A percentile compares a stretch with the other conserved stretches of the same genome.
These are phyloP conservation scores for Aureobasidium sp. DNA, from an alignment of 2,329 filamentous ascomycete species.

Conservation along the genomic window DNA sequence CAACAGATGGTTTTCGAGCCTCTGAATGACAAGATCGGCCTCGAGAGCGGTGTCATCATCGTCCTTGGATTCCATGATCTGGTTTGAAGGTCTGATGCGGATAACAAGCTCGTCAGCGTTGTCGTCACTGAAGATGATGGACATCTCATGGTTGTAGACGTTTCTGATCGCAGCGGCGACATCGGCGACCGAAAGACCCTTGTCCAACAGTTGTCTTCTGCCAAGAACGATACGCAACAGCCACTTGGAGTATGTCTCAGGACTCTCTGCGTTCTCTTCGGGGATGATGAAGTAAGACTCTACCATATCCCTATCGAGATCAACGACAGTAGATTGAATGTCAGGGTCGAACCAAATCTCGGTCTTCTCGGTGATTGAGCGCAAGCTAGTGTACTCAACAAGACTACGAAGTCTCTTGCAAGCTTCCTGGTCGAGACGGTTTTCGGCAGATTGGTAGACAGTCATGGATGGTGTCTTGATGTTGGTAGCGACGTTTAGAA, in stretches of 20 bases:
- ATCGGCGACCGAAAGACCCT: conserved; percentile 82
- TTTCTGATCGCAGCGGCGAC: conserved; percentile 85
- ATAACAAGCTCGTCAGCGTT: conserved; percentile 94
- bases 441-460: conserved; percentile 64
- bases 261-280: conserved; percentile 62
- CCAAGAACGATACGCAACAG: conserved; percentile 87
- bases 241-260: conserved; percentile 76
- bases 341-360: conserved; percentile 98
- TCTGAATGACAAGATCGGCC: conserved; percentile 87
- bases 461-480: conserved; percentile 99
- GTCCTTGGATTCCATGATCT: conserved; percentile 52
- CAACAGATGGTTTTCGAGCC: conserved; percentile 81
- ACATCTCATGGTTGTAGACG: conserved; percentile 74
- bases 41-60: conserved; percentile 68
- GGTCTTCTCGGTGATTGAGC: conserved; percentile 81
- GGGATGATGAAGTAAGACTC: conserved; percentile 95
- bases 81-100: conserved; percentile 55
- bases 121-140: conserved; percentile 94
- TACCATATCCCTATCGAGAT: conserved; percentile 84
- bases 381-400: conserved; percentile 89
- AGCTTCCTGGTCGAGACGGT: conserved; percentile 59
- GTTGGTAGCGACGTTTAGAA: conserved; percentile 93
- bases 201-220: conserved; percentile 90
- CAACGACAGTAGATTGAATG: conserved; percentile 74
- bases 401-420: conserved; percentile 79